These are phyloP conservation scores for Tulasnella sp. DNA, from an alignment of 768 basidiomycete species.

Conservation along the genomic window DNA sequence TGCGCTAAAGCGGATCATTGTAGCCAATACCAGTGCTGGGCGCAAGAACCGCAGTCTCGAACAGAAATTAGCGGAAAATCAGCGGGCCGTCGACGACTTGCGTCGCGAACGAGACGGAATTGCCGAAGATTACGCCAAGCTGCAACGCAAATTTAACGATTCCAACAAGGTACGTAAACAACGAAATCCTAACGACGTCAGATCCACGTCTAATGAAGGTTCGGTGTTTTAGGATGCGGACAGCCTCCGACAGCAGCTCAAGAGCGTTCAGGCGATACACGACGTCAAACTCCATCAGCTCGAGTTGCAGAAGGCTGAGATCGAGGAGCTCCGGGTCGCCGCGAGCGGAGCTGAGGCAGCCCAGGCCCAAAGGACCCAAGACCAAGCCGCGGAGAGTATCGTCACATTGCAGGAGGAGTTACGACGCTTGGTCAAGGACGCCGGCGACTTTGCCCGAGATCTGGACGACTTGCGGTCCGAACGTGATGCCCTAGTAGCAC, in stretches of 20 bases:
- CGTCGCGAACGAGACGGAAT: slow-evolving; percentile 77
- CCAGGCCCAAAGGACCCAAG: neutral
- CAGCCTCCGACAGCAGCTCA: slow-evolving; percentile 63
- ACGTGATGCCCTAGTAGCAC: slow-evolving; percentile 53
- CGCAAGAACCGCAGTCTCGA: slow-evolving; percentile 72
- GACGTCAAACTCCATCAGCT: slow-evolving; percentile 74
- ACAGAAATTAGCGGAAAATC: slow-evolving; percentile 67
- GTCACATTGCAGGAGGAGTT: slow-evolving; percentile 57
- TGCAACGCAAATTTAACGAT: slow-evolving; percentile 69
- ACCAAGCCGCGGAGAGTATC: neutral
- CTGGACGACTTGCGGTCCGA: slow-evolving; percentile 66
- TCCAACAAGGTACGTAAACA: slow-evolving; percentile 60
- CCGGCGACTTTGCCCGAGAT: slow-evolving; percentile 77
- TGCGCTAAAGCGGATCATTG: too few relatives aligned
- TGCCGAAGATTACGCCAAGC: slow-evolving; percentile 67
- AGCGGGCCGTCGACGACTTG: slow-evolving; percentile 69
- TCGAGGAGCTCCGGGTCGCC: slow-evolving; percentile 60
- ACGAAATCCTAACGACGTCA: neutral
- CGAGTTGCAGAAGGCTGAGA: slow-evolving; percentile 69
- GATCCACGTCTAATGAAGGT: neutral
- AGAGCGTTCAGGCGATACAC: slow-evolving; percentile 65
- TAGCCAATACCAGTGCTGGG: slow-evolving; percentile 65
- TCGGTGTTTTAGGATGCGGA: slow-evolving; percentile 54
- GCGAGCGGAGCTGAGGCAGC: slow-evolving; percentile 27
- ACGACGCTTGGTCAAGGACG: slow-evolving; percentile 71